Conservation (phyloP, 2,329 filamentous ascomycete genomes). For the Clathrospora elynae region DNA sequence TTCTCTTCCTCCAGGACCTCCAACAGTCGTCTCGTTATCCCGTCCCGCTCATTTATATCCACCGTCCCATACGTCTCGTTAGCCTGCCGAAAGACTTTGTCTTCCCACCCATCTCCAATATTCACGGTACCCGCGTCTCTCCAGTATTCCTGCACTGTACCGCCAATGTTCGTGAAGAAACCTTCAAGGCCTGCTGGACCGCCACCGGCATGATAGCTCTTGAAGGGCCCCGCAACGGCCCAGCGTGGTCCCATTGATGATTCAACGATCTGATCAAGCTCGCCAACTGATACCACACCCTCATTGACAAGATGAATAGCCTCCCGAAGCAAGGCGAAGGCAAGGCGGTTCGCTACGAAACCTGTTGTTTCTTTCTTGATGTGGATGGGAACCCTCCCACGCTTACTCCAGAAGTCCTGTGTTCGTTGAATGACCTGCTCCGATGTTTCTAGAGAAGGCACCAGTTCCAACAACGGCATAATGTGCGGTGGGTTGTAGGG, state of each 20-base stretch:
- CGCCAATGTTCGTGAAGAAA: conserved; percentile 62
- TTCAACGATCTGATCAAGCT: conserved; percentile 57
- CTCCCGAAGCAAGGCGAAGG: conserved; percentile 62
- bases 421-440: conserved; percentile 49
- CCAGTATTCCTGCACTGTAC: conserved; percentile 62
- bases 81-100: conserved; percentile 53
- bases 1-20: conserved; percentile 46
- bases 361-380: conserved; percentile 59
- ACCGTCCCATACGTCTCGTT: conserved; percentile 55
- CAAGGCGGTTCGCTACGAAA: conserved; percentile 64
- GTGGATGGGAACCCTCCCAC: conserved; percentile 55
- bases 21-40: conserved; percentile 50
- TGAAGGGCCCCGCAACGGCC: conserved; percentile 57
- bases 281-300: conserved; percentile 58
- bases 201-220: conserved; percentile 64
- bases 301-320: conserved; percentile 59
- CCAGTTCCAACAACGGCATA: conserved; percentile 65
- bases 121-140: conserved; percentile 53
- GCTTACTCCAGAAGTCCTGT: conserved; percentile 53
- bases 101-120: conserved; percentile 54
- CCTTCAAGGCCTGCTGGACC: conserved; percentile 58
- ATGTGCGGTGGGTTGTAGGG: conserved; percentile 67
- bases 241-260: conserved; percentile 37
- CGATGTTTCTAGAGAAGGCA: conserved; percentile 55
- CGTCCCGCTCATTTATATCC: conserved; percentile 50